Conservation (phyloP, 177 flowering plant species). For the Vitis hybrid region DNA sequence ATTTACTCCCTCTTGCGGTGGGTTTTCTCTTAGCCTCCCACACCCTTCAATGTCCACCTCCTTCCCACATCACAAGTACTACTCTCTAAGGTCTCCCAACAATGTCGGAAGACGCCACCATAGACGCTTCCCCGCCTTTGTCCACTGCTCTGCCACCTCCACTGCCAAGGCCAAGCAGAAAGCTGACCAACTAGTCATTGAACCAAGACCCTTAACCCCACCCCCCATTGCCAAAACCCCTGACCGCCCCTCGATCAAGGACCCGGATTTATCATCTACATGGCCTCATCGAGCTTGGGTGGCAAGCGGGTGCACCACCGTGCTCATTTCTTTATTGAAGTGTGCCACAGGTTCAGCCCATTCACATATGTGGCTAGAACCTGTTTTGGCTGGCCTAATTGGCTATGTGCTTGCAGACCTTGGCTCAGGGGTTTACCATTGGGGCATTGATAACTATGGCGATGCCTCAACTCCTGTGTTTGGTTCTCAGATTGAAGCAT, state of each 20-base stretch:
- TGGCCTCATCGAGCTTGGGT: constrained; percentile 89
- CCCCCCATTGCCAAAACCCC: not conserved
- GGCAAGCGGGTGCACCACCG: constrained; percentile 61
- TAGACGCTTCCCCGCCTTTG: too few relatives aligned
- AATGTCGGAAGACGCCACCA: not conserved
- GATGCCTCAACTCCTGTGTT: constrained; percentile 60
- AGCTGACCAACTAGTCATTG: not conserved
- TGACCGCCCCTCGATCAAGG: constrained; percentile 18
- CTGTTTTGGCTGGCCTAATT: constrained; percentile 47
- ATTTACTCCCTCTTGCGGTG: not conserved
- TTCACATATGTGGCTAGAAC: constrained; percentile 39
- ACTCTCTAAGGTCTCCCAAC: constrained; percentile 7
- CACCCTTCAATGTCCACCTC: constrained; percentile 25
- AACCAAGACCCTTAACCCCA: constrained; percentile 8
- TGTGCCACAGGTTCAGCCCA: constrained; percentile 23
- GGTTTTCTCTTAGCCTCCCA: constrained; percentile 12
- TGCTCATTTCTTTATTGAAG: constrained; percentile 52
- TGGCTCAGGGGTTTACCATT: constrained; percentile 80
- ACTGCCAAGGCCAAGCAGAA: constrained; percentile 9
- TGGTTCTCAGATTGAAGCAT: constrained; percentile 78
- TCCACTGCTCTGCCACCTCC: constrained; percentile 14
- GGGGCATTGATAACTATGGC: constrained; percentile 92
- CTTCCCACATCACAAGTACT: constrained; percentile 23
- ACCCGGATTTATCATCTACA: constrained; percentile 53
- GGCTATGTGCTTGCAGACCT: constrained; percentile 80